Evolutionary conservation across 2,329 filamentous ascomycete genomes (phyloP).

Genomic region (Exutisphaerella laricina): DNA sequence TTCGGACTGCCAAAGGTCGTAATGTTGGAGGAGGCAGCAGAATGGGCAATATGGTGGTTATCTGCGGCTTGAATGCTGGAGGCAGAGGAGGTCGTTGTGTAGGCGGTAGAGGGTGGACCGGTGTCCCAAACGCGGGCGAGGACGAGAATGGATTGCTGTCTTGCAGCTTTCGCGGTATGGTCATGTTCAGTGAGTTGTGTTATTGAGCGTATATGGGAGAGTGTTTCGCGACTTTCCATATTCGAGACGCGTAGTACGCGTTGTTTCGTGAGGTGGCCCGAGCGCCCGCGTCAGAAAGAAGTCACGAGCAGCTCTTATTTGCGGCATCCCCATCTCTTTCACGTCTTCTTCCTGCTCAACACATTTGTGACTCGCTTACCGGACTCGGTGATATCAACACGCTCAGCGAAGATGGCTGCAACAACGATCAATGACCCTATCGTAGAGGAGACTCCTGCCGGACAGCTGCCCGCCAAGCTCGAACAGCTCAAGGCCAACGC

Average conservation of each 20-base stretch:
- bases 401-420: constrained; percentile 4
- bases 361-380: too few relatives aligned
- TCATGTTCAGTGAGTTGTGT: too few relatives aligned
- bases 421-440: not conserved
- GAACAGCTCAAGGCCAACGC: constrained; percentile 73
- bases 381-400: not conserved
- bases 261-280: too few relatives aligned
- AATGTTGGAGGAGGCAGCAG: constrained; percentile 81
- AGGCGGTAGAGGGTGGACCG: constrained; percentile 62
- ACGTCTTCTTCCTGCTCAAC: too few relatives aligned
- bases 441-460: constrained; percentile 1
- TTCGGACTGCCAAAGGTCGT: constrained; percentile 85
- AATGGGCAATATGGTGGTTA: constrained; percentile 71
- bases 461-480: constrained; percentile 30
- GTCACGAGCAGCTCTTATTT: not conserved
- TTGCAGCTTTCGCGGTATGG: constrained; percentile 8
- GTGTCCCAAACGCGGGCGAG: constrained; percentile 84
- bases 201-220: too few relatives aligned
- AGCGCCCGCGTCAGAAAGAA: too few relatives aligned
- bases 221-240: too few relatives aligned
- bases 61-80: constrained; percentile 48
- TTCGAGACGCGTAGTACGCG: too few relatives aligned
- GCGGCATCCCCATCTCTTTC: not conserved
- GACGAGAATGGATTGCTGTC: constrained; percentile 57
- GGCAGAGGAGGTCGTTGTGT: constrained; percentile 43